Percentiles rank a stretch among this genome's conserved stretches.
Conservation (phyloP, 257 asterid genomes). For the Cruciata laevipes region DNA sequence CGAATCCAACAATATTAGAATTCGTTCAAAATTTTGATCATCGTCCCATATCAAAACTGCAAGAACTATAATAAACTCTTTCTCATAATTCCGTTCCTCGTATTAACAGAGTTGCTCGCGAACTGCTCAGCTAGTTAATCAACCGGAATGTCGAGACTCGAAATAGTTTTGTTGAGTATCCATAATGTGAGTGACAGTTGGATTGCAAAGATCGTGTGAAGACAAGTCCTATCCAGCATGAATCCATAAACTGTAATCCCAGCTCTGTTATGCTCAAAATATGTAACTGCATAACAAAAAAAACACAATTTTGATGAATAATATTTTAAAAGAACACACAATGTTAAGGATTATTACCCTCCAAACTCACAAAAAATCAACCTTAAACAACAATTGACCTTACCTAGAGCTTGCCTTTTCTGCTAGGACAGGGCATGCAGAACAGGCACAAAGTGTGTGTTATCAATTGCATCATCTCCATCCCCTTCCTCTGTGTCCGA, state of each 20-base stretch:
- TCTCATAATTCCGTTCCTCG: neutral
- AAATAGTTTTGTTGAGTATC: slow-evolving; percentile 81
- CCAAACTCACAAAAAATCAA: neutral
- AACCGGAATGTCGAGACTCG: slow-evolving; percentile 7
- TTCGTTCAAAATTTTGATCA: neutral
- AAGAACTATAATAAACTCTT: neutral
- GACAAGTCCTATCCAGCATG: slow-evolving; percentile 77
- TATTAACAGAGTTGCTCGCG: neutral
- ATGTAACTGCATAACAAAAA: slow-evolving; percentile 56
- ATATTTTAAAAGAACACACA: neutral
- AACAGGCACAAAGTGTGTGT: slow-evolving; percentile 53
- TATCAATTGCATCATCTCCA: slow-evolving; percentile 72
- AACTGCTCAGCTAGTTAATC: neutral
- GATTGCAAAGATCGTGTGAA: slow-evolving; percentile 63
- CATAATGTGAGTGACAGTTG: slow-evolving; percentile 80
- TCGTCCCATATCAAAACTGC: neutral
- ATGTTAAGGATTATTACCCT: neutral
- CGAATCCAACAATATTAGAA: neutral
- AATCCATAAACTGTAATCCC: slow-evolving; percentile 93
- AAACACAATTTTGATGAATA: too few species aligned
- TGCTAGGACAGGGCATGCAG: slow-evolving; percentile 63
- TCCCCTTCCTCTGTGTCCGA: slow-evolving; percentile 76
- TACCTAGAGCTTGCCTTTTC: slow-evolving; percentile 89
- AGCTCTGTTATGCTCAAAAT: slow-evolving; percentile 83
- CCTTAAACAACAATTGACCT: neutral